Percentiles rank a stretch among this genome's conserved stretches.
Evolutionary conservation across 73 alveolate species (phyloP).

Genomic region (Paraurostyla sp.): DNA sequence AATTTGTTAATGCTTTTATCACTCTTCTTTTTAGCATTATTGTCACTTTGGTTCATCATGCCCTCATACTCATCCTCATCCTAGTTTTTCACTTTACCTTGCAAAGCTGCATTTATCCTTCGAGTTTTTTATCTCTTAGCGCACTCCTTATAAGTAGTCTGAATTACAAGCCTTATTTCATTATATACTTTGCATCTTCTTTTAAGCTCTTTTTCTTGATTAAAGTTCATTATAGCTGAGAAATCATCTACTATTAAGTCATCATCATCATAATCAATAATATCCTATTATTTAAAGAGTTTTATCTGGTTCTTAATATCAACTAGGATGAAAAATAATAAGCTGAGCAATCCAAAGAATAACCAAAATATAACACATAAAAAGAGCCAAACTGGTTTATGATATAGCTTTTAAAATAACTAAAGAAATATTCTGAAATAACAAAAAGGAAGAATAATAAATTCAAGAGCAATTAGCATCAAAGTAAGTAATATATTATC

Average conservation of each 20-base stretch:
- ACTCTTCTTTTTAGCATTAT: neutral
- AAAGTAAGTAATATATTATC: constrained; percentile 14
- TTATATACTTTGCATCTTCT: constrained; percentile 3
- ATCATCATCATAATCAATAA: neutral
- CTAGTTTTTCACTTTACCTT: neutral
- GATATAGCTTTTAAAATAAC: neutral
- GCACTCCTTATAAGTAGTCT: constrained; percentile 9
- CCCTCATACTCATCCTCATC: neutral
- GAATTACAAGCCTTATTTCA: constrained; percentile 20
- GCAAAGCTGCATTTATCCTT: neutral
- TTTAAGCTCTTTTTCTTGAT: neutral
- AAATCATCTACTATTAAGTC: neutral
- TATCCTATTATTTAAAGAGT: neutral
- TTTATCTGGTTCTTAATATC: neutral
- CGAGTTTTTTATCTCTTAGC: neutral
- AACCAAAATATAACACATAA: constrained; percentile 24
- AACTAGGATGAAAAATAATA: neutral
- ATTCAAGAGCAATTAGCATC: neutral
- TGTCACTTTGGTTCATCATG: neutral
- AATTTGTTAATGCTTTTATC: no score
- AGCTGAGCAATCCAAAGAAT: constrained; percentile 6
- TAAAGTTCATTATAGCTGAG: neutral
- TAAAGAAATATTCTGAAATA: constrained; percentile 4
- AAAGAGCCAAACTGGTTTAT: constrained; percentile 6
- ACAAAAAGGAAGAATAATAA: constrained; percentile 6